Base-by-base conservation (phyloP, 352 stramenopile species). In the Phytophthora boehmeriae region DNA sequence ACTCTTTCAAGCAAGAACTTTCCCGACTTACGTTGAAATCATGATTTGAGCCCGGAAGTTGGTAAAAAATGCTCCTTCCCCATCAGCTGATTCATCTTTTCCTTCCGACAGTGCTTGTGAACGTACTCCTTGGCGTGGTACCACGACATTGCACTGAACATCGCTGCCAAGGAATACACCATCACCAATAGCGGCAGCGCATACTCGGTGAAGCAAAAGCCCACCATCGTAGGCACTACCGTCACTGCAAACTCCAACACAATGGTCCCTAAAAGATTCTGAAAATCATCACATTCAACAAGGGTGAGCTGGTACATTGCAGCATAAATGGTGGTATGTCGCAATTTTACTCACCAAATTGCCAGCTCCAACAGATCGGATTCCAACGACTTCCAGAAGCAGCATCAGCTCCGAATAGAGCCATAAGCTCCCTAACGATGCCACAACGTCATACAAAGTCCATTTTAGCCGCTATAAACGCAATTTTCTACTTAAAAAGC, bases 31-130 rank as follows among this genome's bases (percentile, higher is more conserved):
- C 86, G 86, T 95, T 2, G 79, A 92, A 10, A 88, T 58, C 79
- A 95, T 92, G 66, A 95, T 80, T 55, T 93, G 84, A 4, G 83
- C 83, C 16, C 86, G 83, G 39, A 91, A 93, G 54, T 78, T 88
- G 36, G 86, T 93, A 48, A 95, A 48, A 59, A 93, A 91, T 6
- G 63, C 56, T 93, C 80, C 49, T 79, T 88, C n/a, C 64, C 71
- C 16, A 91, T 70, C 28, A 95, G 43, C 35, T 89, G 73, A 45
- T 80, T 87, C 78, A 93, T 88, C 52, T 89, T 93, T 51, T 92
- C 80, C 66, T 93, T 93, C 60, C 81, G 79, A 57, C 76, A 92
- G 62, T 88, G 68, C 61, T 95, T 93, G 62, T 78, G 71, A 46
- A 90, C 75, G 49, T 66, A 83, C 35, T 90, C 86, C n/a, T 75